Conservation (phyloP, 257 asterid species). For the Ilex asprella region DNA sequence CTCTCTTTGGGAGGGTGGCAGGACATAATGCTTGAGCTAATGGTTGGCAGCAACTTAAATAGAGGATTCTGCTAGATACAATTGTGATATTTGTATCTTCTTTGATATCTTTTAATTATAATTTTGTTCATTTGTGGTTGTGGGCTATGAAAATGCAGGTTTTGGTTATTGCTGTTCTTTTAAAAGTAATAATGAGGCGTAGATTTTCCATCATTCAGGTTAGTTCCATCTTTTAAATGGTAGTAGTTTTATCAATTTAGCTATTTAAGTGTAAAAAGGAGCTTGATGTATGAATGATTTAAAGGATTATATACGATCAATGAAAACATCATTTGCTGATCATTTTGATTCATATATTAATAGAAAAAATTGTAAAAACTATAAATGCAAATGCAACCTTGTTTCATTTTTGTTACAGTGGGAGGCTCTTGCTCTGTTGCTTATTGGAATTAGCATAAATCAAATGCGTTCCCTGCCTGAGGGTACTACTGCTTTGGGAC, state of each 20-base stretch:
- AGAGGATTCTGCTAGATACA: too few species aligned
- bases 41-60: too few species aligned
- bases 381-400: too few species aligned
- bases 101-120: not conserved
- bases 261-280: not conserved
- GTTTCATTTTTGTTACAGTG: conserved; percentile 41
- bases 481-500: conserved; percentile 73
- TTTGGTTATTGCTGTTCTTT: conserved; percentile 90
- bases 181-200: conserved; percentile 84
- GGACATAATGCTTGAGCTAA: too few species aligned
- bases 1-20: too few species aligned
- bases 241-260: conserved; percentile 11
- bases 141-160: conserved; percentile 44
- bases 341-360: too few species aligned
- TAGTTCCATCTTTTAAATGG: conserved; percentile 2
- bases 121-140: not conserved
- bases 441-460: conserved; percentile 89
- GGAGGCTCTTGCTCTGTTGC: conserved; percentile 99
- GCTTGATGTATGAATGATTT: not conserved
- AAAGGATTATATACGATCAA: too few species aligned
- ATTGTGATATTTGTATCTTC: too few species aligned
- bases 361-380: too few species aligned
- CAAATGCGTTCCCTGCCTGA: conserved; percentile 87
- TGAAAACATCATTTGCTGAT: too few species aligned
- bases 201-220: conserved; percentile 95